These are phyloP conservation scores for Yamadazyma insecticola DNA, from an alignment of 805 yeast species.

Conservation along the genomic window DNA sequence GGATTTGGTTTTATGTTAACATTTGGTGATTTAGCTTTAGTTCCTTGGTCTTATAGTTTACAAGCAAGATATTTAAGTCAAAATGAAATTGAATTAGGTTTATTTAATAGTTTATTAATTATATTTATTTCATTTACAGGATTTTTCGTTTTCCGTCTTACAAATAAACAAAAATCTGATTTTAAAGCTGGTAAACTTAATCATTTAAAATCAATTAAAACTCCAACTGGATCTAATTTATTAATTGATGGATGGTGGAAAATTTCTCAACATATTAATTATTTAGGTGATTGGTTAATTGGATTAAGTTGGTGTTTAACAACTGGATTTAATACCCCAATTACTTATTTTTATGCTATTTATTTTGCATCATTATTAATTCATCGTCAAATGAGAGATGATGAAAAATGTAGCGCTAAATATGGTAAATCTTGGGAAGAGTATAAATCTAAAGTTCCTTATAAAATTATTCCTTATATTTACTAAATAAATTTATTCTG, in stretches of 20 bases:
- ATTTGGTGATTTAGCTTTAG: conserved; percentile 89
- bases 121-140: conserved; percentile 54
- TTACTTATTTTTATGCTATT: conserved; percentile 82
- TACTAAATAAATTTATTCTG: conserved; percentile 46
- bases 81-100: conserved; percentile 54
- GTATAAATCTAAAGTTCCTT: conserved; percentile 79
- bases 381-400: conserved; percentile 91
- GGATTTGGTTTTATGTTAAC: conserved; percentile 97
- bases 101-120: conserved; percentile 33
- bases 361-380: conserved; percentile 79
- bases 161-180: conserved; percentile 80
- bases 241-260: conserved; percentile 97
- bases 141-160: conserved; percentile 73
- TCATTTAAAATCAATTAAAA: conserved; percentile 56
- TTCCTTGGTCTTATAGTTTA: conserved; percentile 86
- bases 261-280: conserved; percentile 85
- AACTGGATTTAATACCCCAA: conserved; percentile 73
- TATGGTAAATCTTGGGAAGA: conserved; percentile 84
- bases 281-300: conserved; percentile 92
- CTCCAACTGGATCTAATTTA: conserved; percentile 74
- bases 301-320: conserved; percentile 91
- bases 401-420: conserved; percentile 80
- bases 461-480: conserved; percentile 83
- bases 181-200: conserved; percentile 75
- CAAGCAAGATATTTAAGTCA: conserved; percentile 70